Conservation (phyloP, 2,329 filamentous ascomycete species). For the Mollisia scopiformis region DNA sequence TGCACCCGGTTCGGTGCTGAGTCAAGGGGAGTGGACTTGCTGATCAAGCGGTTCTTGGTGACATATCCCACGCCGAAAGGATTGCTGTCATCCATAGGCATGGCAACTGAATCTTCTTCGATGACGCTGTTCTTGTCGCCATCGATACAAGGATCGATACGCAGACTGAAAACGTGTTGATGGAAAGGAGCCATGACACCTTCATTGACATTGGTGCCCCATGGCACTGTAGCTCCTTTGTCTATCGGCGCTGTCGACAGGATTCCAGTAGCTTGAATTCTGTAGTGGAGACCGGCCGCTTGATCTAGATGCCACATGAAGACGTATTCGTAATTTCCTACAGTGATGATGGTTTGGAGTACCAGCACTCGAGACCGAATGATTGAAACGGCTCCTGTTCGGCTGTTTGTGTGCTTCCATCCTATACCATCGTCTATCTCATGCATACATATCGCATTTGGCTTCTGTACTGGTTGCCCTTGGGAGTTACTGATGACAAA, state of each 20-base stretch:
- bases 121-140: constrained; percentile 55
- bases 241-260: constrained; percentile 58
- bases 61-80: constrained; percentile 57
- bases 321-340: constrained; percentile 73
- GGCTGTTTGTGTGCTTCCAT: constrained; percentile 71
- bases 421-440: constrained; percentile 71
- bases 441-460: constrained; percentile 69
- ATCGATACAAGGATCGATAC: constrained; percentile 60
- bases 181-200: constrained; percentile 63
- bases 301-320: constrained; percentile 61
- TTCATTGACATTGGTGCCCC: constrained; percentile 62
- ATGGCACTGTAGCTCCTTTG: constrained; percentile 51
- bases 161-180: constrained; percentile 59
- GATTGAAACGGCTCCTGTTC: constrained; percentile 26
- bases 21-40: constrained; percentile 43
- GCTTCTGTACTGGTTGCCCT: constrained; percentile 55
- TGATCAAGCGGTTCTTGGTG: constrained; percentile 26
- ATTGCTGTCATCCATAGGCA: constrained; percentile 49
- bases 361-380: constrained; percentile 30
- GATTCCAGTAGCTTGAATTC: constrained; percentile 68
- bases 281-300: constrained; percentile 62
- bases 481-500: constrained; percentile 52
- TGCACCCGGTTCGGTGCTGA: constrained; percentile 67
- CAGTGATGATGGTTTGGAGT: constrained; percentile 45
- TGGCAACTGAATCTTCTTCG: constrained; percentile 56